Evolutionary conservation across 768 basidiomycete genomes (phyloP), one percentile per base, ranked within the genome.

Genomic region (Kwoniella dendrophila): DNA sequence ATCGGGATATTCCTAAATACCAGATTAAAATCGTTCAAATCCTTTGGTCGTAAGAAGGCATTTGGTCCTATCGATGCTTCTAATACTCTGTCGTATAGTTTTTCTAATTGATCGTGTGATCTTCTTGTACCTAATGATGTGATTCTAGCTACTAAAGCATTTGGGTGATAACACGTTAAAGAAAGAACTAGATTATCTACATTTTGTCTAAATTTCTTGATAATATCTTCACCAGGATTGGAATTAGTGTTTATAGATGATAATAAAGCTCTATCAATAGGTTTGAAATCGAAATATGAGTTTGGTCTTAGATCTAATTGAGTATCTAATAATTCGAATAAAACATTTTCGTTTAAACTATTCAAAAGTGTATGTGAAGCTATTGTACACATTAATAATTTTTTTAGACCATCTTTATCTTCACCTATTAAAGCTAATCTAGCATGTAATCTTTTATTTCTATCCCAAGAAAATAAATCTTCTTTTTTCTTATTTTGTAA

Each of bases 401-500:
- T 26, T 22, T 53, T 51, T 27, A 61, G 47, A 27, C 57, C 66
- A 4, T 18, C 49, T 32, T 51, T 10, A 6, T 2, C 32, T n/a
- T 51, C 29, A 12, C 0, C 63, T 7, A 44, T 38, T 26, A 49
- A 52, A 32, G 56, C 62, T n/a, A 64, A 27, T 20, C 67, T 49
- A 4, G 69, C 48, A 7, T 60, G 40, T 24, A 68, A 12, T 27
- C 63, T 34, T 27, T 51, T 49, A 6, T 64, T 49, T 16, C 67
- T 36, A 27, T 60, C 50, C 58, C 47, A 60, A 2, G 60, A 62
- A 20, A 38, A 18, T 8, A 64, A 44, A 45, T 59, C 59, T 49
- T 64, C 43, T 11, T 43, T 14, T n/a, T 61, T 49, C 38, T 57
- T 68, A 10, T 50, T 56, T 51, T 68, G 67, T 3, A 68, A 40